Conservation (phyloP, 176 grass and related monocot genomes). For the Rhynchospora tenuis region DNA sequence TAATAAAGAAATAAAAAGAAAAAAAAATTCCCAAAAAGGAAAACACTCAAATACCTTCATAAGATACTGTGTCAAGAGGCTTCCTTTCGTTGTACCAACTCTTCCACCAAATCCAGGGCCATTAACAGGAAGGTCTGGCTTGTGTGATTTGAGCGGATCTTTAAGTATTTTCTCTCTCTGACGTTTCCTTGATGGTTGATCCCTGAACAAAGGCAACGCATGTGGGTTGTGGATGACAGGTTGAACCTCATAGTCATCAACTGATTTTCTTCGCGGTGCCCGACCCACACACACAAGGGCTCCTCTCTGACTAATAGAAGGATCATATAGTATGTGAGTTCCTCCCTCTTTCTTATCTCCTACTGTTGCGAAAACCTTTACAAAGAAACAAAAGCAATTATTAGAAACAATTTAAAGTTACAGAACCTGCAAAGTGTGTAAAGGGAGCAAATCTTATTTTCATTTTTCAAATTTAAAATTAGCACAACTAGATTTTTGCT, state of each 20-base stretch:
- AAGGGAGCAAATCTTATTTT: neutral
- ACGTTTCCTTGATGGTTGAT: constrained; percentile 82
- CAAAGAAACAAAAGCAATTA: constrained; percentile 23
- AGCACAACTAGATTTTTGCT: neutral
- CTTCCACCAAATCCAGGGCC: constrained; percentile 92
- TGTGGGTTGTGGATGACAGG: constrained; percentile 95
- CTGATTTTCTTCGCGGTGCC: constrained; percentile 79
- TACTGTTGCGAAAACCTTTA: constrained; percentile 82
- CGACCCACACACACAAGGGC: constrained; percentile 91
- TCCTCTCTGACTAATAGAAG: constrained; percentile 89
- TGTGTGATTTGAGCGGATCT: constrained; percentile 88
- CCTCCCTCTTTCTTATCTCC: constrained; percentile 96
- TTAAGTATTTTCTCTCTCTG: constrained; percentile 86
- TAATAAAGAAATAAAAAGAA: neutral
- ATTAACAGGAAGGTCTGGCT: constrained; percentile 80
- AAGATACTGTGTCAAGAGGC: constrained; percentile 88
- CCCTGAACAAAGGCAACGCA: constrained; percentile 87
- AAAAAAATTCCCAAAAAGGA: too few species aligned
- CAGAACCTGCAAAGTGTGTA: neutral
- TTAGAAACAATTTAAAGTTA: neutral
- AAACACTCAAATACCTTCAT: constrained; percentile 57
- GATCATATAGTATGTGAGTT: constrained; percentile 87
- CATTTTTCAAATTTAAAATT: neutral
- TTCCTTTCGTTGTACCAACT: constrained; percentile 88
- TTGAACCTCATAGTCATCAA: constrained; percentile 90